A percentile compares a stretch with the other conserved stretches of the same genome.
These are phyloP conservation scores for Avena insularis DNA, from an alignment of 176 grass and related monocot genomes.

Conservation along the genomic window DNA sequence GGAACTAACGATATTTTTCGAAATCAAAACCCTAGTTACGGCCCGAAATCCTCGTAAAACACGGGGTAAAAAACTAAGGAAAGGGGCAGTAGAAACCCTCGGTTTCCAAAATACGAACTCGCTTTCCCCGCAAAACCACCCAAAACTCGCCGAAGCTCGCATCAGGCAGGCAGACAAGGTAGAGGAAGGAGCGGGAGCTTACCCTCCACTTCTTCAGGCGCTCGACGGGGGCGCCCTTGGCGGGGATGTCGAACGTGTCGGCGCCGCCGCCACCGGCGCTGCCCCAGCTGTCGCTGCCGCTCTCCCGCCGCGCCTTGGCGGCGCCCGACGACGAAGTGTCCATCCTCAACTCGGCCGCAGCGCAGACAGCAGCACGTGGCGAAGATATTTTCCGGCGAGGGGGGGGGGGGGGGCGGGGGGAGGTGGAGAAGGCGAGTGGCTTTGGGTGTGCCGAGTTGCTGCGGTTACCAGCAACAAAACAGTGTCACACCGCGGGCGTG, in stretches of 20 bases:
- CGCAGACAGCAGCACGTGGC: constrained; percentile 36
- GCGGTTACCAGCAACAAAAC: background rate
- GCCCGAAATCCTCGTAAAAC: background rate
- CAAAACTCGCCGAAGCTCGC: background rate
- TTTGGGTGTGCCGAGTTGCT: background rate
- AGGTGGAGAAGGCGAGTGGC: background rate
- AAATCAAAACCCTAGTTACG: background rate
- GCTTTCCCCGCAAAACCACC: background rate
- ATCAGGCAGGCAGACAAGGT: background rate
- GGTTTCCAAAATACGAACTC: background rate
- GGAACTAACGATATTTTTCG: no score
- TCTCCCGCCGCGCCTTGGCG: constrained; percentile 30
- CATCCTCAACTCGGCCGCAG: constrained; percentile 39
- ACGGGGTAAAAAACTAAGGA: background rate
- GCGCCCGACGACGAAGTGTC: constrained; percentile 35
- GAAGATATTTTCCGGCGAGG: background rate
- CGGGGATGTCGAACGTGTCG: constrained; percentile 66
- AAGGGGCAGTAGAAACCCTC: background rate
- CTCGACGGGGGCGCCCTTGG: constrained; percentile 67
- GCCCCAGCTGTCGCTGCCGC: background rate
- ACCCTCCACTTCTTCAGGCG: constrained; percentile 75
- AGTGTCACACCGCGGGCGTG: background rate
- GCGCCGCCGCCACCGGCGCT: background rate
- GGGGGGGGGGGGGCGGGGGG: no score
- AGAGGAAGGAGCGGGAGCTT: constrained; percentile 9